Conservation (phyloP, 2,329 filamentous ascomycete genomes). For the Pestalotiopsis sp. region DNA sequence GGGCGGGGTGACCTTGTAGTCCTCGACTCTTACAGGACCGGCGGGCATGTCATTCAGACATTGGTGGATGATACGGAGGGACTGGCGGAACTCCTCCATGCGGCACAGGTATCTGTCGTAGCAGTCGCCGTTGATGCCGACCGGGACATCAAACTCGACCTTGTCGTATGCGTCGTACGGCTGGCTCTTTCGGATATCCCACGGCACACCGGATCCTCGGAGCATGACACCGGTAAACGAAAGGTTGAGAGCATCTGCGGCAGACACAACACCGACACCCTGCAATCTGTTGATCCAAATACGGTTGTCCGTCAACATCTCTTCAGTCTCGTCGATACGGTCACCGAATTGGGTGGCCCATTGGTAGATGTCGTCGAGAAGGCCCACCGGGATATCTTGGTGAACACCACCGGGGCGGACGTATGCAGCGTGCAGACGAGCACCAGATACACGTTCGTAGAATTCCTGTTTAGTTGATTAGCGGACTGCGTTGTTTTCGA, state of each 20-base stretch:
- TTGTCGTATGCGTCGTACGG: slow-evolving; percentile 98
- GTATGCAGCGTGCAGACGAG: slow-evolving; percentile 95
- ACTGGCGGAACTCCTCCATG: slow-evolving; percentile 99
- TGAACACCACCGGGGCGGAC: slow-evolving; percentile 95
- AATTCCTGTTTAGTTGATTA: slow-evolving; percentile 73
- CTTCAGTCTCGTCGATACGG: slow-evolving; percentile 97
- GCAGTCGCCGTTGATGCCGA: slow-evolving; percentile 96
- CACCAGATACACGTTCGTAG: slow-evolving; percentile 98
- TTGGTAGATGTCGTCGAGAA: slow-evolving; percentile 98
- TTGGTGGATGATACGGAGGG: slow-evolving; percentile 96
- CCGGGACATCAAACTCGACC: slow-evolving; percentile 97
- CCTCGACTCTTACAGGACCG: slow-evolving; percentile 91
- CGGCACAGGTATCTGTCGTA: slow-evolving; percentile 99
- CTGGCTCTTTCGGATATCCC: slow-evolving; percentile 94
- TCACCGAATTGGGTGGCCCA: slow-evolving; percentile 99
- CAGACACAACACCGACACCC: slow-evolving; percentile 87
- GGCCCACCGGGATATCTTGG: slow-evolving; percentile 89
- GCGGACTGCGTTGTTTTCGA: slow-evolving; percentile 4
- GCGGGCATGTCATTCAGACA: slow-evolving; percentile 99
- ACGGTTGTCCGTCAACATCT: slow-evolving; percentile 97
- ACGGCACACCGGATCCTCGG: slow-evolving; percentile 92
- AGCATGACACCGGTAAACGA: slow-evolving; percentile 98
- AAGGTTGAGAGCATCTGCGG: slow-evolving; percentile 93
- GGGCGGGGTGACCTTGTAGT: slow-evolving; percentile 97
- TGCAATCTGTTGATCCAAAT: slow-evolving; percentile 97